These are phyloP conservation scores for Fusarium sp. DNA, from an alignment of 2,329 filamentous ascomycete genomes.

Conservation along the genomic window DNA sequence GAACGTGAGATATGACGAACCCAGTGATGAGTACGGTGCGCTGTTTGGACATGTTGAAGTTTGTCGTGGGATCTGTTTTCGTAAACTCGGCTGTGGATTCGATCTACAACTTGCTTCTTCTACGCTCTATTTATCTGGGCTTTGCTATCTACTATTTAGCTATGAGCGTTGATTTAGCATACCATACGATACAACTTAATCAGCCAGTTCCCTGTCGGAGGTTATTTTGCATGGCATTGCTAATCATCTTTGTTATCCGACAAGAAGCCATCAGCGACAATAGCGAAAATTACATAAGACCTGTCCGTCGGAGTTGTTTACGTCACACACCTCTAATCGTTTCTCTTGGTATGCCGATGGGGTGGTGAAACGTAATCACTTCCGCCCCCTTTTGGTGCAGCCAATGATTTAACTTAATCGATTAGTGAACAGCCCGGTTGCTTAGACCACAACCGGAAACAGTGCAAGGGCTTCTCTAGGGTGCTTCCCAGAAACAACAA, in stretches of 20 bases:
- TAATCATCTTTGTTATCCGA: background rate
- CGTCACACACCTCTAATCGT: background rate
- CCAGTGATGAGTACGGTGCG: constrained; percentile 20
- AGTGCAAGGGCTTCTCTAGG: background rate
- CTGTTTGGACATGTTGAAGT: background rate
- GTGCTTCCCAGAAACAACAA: background rate
- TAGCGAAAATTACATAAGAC: background rate
- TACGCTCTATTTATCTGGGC: background rate
- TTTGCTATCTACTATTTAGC: background rate
- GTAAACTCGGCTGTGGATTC: background rate
- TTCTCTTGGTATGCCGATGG: background rate
- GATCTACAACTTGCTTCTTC: background rate
- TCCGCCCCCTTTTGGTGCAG: background rate
- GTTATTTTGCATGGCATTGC: background rate
- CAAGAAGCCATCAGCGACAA: too few relatives aligned
- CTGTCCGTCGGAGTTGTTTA: background rate
- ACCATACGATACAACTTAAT: background rate
- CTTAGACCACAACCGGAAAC: too few relatives aligned
- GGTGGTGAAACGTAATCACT: background rate
- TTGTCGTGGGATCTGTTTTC: background rate
- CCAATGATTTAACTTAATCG: background rate
- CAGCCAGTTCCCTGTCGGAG: background rate
- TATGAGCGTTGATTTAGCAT: background rate
- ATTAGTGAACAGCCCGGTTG: background rate
- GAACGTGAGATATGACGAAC: background rate